phyloP scores from a whole-genome alignment of 2,329 filamentous ascomycete species.

The Aureobasidium sp. region DNA sequence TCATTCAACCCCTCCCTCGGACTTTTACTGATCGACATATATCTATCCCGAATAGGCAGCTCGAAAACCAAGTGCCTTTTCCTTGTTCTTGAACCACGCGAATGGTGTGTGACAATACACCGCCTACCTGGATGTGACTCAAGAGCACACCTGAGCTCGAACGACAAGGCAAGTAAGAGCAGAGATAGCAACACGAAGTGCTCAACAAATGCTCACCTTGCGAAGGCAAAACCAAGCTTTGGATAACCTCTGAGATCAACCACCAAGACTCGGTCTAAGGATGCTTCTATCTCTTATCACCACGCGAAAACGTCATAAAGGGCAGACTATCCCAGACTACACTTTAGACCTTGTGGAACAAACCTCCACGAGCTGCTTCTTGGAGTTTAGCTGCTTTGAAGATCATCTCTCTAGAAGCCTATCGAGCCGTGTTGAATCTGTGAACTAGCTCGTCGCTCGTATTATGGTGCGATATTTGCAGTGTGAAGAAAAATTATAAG shows the following conservation, averaged over 20 bases:
- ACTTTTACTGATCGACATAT: not conserved
- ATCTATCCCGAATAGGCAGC: constrained; percentile 4
- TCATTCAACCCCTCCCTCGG: not conserved
- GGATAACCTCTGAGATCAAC: not conserved
- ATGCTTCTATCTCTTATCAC: constrained; percentile 6
- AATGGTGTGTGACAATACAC: not conserved
- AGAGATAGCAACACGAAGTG: no score
- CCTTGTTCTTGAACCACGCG: not conserved
- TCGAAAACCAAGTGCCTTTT: not conserved
- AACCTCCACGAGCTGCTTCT: constrained; percentile 9
- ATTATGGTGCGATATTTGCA: not conserved
- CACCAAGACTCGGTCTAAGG: not conserved
- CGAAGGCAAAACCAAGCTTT: constrained; percentile 4
- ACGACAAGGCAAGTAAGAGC: no score
- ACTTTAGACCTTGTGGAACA: not conserved
- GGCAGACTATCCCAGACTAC: not conserved
- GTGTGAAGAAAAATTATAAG: constrained; percentile 10
- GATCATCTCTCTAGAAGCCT: not conserved
- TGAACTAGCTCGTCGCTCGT: not conserved
- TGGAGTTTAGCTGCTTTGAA: constrained; percentile 7
- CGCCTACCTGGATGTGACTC: not conserved
- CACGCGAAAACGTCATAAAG: not conserved
- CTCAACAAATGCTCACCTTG: no score
- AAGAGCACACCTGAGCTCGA: no score
- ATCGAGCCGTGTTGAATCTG: not conserved